A percentile compares a stretch with the other conserved stretches of the same genome.
Conservation (phyloP, 2,329 filamentous ascomycete species). For the Cytospora leucostoma region DNA sequence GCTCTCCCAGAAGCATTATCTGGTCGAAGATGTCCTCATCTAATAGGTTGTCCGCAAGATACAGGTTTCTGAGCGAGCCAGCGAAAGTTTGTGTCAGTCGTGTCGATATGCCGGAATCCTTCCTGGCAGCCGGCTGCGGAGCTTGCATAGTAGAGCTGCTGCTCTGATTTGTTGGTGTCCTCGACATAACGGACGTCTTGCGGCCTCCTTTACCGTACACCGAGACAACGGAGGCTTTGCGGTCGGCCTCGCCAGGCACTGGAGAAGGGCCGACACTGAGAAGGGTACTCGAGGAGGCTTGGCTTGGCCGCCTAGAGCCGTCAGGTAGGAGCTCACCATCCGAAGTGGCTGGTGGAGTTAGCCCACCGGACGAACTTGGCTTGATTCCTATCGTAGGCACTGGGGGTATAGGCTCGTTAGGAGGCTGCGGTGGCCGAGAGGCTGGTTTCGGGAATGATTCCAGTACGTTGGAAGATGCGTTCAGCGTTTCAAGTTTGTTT, state of each 20-base stretch:
- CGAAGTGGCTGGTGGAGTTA: slow-evolving; percentile 67
- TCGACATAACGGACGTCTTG: slow-evolving; percentile 81
- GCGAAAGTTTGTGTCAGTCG: slow-evolving; percentile 85
- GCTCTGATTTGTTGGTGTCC: slow-evolving; percentile 50
- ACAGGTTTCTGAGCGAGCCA: slow-evolving; percentile 78
- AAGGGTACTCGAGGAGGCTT: slow-evolving; percentile 70
- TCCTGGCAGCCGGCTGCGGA: slow-evolving; percentile 60
- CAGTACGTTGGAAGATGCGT: slow-evolving; percentile 92
- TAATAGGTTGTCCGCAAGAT: slow-evolving; percentile 89
- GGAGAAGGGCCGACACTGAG: slow-evolving; percentile 77
- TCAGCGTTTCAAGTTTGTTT: slow-evolving; percentile 84
- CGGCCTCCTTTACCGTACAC: slow-evolving; percentile 76
- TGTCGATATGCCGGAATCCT: slow-evolving; percentile 85
- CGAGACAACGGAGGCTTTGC: slow-evolving; percentile 85
- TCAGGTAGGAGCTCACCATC: slow-evolving; percentile 76
- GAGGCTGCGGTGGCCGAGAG: slow-evolving; percentile 65
- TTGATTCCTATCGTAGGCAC: slow-evolving; percentile 38
- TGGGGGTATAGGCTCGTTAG: slow-evolving; percentile 48
- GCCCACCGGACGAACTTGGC: slow-evolving; percentile 38
- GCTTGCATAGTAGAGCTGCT: slow-evolving; percentile 47
- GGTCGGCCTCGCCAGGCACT: slow-evolving; percentile 56
- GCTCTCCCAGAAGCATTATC: slow-evolving; percentile 75
- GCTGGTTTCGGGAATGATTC: slow-evolving; percentile 87
- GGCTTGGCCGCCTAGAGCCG: slow-evolving; percentile 72
- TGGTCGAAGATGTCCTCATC: slow-evolving; percentile 96